Evolutionary conservation across 768 basidiomycete species (phyloP).

Genomic region (Ramaria sp.): DNA sequence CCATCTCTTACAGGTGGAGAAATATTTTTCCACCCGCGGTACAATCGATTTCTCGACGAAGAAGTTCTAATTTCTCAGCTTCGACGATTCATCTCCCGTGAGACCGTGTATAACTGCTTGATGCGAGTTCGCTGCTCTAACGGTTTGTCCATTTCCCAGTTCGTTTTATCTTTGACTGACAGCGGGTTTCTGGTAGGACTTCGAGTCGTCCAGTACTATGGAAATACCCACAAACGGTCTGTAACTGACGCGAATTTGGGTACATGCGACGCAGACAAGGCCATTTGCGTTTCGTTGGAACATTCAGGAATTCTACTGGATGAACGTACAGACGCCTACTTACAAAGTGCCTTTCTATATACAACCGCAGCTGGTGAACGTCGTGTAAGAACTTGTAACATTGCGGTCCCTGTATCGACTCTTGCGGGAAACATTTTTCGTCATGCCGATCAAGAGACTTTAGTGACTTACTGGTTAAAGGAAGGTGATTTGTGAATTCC

Average conservation of each 20-base stretch:
- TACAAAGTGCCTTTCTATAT: constrained; percentile 85
- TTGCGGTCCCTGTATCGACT: constrained; percentile 71
- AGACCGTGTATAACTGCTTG: constrained; percentile 69
- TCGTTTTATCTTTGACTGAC: not conserved
- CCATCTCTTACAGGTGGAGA: constrained; percentile 79
- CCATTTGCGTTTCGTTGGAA: constrained; percentile 63
- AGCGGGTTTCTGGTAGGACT: constrained; percentile 33
- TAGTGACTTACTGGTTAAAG: constrained; percentile 61
- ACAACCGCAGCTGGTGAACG: constrained; percentile 70
- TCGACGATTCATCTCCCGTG: constrained; percentile 51
- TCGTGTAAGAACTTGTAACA: constrained; percentile 74
- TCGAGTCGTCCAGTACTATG: constrained; percentile 52
- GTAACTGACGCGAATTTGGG: constrained; percentile 72
- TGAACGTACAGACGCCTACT: constrained; percentile 58
- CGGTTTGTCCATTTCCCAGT: constrained; percentile 33
- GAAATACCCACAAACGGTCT: constrained; percentile 59
- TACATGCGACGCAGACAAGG: constrained; percentile 69
- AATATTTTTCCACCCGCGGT: constrained; percentile 87
- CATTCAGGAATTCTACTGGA: constrained; percentile 55
- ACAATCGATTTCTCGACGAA: constrained; percentile 57
- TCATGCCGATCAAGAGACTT: constrained; percentile 82
- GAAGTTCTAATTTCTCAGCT: constrained; percentile 65
- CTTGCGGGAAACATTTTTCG: constrained; percentile 89
- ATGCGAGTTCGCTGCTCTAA: constrained; percentile 78
- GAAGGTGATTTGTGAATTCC: constrained; percentile 42